These are phyloP conservation scores for Lentinula edodes DNA, from an alignment of 768 basidiomycete genomes.

Conservation along the genomic window DNA sequence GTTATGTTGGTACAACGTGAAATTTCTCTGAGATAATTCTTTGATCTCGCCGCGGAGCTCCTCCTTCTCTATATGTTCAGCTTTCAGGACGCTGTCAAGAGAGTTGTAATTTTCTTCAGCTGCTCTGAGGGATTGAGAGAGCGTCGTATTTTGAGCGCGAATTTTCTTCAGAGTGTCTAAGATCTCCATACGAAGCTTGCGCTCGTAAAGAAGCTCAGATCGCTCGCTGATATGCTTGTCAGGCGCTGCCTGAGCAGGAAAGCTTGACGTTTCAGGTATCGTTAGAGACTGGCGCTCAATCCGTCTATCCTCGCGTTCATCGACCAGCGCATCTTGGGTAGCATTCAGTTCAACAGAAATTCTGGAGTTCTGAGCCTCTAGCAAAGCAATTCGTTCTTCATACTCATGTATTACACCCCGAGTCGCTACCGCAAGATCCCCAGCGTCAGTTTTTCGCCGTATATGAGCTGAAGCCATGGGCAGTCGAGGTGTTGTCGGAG, in stretches of 20 bases:
- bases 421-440: slow-evolving; percentile 13
- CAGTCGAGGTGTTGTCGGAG: slow-evolving; percentile 15
- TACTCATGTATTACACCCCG: slow-evolving; percentile 14
- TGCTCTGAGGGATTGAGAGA: slow-evolving; percentile 18
- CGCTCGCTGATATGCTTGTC: slow-evolving; percentile 11
- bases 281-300: not conserved
- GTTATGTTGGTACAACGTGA: slow-evolving; percentile 21
- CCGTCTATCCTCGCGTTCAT: slow-evolving; percentile 15
- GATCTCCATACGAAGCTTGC: slow-evolving; percentile 16
- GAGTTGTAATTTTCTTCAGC: slow-evolving; percentile 13
- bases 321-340: slow-evolving; percentile 14
- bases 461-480: slow-evolving; percentile 3
- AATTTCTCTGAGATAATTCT: slow-evolving; percentile 14
- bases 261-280: slow-evolving; percentile 5
- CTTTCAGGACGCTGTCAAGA: slow-evolving; percentile 14
- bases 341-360: slow-evolving; percentile 16
- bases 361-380: slow-evolving; percentile 16
- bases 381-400: slow-evolving; percentile 16
- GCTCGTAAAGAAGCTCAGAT: slow-evolving; percentile 17
- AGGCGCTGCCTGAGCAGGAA: slow-evolving; percentile 4
- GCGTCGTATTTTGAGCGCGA: slow-evolving; percentile 17
- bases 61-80: slow-evolving; percentile 14
- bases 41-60: slow-evolving; percentile 14
- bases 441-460: slow-evolving; percentile 16
- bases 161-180: slow-evolving; percentile 20